Evolutionary conservation across 305 asterid species (phyloP).

Genomic region (Plantago lanceolata): DNA sequence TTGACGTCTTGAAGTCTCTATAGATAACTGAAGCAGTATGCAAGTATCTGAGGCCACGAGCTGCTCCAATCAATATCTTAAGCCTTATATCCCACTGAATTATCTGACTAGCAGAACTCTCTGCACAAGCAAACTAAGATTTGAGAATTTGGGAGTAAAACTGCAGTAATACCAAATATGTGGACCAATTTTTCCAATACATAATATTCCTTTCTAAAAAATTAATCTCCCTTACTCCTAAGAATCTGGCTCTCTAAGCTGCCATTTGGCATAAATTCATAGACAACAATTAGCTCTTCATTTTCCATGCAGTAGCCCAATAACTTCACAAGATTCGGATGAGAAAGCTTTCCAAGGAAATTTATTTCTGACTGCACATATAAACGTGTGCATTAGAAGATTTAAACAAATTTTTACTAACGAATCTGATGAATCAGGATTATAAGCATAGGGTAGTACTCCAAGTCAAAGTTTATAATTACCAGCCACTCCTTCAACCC

Average conservation of each 20-base stretch:
- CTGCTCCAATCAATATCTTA: slow-evolving; percentile 40
- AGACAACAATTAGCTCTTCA: slow-evolving; percentile 23
- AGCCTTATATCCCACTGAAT: slow-evolving; percentile 43
- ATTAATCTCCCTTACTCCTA: slow-evolving; percentile 25
- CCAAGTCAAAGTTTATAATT: slow-evolving; percentile 4
- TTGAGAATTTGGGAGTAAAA: background rate
- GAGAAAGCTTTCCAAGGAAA: slow-evolving; percentile 33
- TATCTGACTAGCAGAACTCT: slow-evolving; percentile 21
- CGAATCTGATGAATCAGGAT: background rate
- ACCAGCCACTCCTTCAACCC: slow-evolving; percentile 45
- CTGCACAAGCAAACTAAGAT: slow-evolving; percentile 25
- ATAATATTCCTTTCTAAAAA: background rate
- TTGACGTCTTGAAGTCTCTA: slow-evolving; percentile 45
- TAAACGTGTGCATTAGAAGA: background rate
- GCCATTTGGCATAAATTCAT: slow-evolving; percentile 27
- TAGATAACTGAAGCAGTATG: slow-evolving; percentile 29
- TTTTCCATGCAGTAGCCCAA: slow-evolving; percentile 30
- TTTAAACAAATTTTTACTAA: background rate
- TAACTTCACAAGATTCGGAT: slow-evolving; percentile 34
- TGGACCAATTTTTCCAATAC: background rate
- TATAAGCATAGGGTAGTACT: background rate
- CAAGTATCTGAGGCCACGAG: slow-evolving; percentile 41
- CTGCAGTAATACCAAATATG: background rate
- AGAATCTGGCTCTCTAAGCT: slow-evolving; percentile 30
- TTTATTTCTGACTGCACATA: slow-evolving; percentile 30